Evolutionary conservation across 176 grass and related monocot genomes (phyloP).

Genomic region (Carex pumila): DNA sequence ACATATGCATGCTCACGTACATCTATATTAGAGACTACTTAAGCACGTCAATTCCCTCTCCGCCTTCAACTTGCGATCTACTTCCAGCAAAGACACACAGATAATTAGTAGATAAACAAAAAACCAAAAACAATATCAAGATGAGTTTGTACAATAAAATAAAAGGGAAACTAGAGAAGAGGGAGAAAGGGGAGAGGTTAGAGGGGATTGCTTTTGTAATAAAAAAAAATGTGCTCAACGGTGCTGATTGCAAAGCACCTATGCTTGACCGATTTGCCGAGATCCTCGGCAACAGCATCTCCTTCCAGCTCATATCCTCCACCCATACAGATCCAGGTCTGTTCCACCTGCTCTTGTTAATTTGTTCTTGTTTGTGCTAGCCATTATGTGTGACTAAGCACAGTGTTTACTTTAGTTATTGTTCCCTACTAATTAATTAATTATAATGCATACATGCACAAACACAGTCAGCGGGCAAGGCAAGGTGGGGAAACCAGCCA

Average conservation of each 20-base stretch:
- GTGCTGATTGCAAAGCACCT: slow-evolving; percentile 38
- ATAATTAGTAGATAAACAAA: too few species aligned
- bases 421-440: neutral
- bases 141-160: too few species aligned
- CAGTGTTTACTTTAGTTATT: neutral
- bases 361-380: neutral
- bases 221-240: slow-evolving; percentile 49
- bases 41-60: too few species aligned
- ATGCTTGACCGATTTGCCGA: slow-evolving; percentile 38
- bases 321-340: slow-evolving; percentile 39
- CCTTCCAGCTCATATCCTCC: slow-evolving; percentile 64
- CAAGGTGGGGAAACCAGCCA: slow-evolving; percentile 25
- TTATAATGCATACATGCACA: neutral
- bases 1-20: too few species aligned
- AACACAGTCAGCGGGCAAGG: slow-evolving; percentile 24
- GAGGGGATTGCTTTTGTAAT: slow-evolving; percentile 44
- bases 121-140: too few species aligned
- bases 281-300: slow-evolving; percentile 37
- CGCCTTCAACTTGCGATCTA: too few species aligned
- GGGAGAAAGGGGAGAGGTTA: neutral
- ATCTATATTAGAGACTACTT: too few species aligned
- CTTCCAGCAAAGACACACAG: too few species aligned
- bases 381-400: neutral
- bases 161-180: too few species aligned
- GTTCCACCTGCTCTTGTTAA: neutral